phyloP scores from a whole-genome alignment of 2,329 filamentous ascomycete genomes.

The Fusarium sororula region DNA sequence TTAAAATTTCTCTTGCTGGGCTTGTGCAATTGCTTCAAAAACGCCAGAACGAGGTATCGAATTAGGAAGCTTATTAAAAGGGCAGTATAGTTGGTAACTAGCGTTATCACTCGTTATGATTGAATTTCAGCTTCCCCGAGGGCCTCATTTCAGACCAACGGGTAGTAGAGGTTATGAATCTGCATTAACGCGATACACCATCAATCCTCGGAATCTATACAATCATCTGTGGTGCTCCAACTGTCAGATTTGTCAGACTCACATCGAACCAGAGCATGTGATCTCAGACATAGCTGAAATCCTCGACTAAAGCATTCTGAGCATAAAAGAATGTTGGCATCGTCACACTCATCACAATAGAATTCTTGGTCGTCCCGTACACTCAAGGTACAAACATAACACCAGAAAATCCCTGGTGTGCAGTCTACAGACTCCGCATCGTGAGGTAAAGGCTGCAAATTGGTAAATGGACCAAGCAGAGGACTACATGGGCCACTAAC shows the following conservation, averaged over 20 bases:
- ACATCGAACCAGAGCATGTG: fast-evolving
- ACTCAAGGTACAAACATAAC: neutral
- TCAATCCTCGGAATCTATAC: too few relatives aligned
- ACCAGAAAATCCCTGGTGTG: fast-evolving
- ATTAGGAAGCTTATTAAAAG: fast-evolving
- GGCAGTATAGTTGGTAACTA: neutral
- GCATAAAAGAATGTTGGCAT: fast-evolving
- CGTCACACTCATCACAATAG: fast-evolving
- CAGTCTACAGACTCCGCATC: fast-evolving
- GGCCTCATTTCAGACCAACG: too few relatives aligned
- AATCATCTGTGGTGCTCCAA: fast-evolving
- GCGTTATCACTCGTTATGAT: fast-evolving
- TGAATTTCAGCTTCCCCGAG: too few relatives aligned
- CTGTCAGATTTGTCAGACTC: fast-evolving
- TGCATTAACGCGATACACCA: too few relatives aligned
- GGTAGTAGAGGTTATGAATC: too few relatives aligned
- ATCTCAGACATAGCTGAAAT: fast-evolving
- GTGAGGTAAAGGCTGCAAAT: fast-evolving
- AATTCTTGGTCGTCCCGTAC: fast-evolving
- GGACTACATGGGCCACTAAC: fast-evolving
- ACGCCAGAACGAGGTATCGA: fast-evolving
- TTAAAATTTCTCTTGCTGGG: fast-evolving
- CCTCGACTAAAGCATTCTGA: neutral
- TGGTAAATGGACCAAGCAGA: fast-evolving
- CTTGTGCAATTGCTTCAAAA: neutral